Conservation (phyloP, 805 yeast species). For the Spathaspora passalidarum region DNA sequence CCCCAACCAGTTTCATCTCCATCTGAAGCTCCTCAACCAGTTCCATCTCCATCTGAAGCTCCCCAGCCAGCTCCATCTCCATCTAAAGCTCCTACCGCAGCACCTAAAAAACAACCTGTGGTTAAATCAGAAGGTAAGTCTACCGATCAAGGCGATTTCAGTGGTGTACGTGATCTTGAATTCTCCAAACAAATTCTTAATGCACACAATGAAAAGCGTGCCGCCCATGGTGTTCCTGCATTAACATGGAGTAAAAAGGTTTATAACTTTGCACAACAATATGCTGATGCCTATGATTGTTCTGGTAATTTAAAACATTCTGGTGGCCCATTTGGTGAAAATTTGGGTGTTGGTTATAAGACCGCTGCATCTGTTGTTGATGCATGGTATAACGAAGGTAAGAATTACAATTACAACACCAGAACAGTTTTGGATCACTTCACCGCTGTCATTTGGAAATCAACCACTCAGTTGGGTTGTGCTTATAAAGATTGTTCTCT, state of each 20-base stretch:
- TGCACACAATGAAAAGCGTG: conserved; percentile 38
- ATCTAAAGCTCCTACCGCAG: too few species aligned
- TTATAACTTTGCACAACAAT: conserved; percentile 31
- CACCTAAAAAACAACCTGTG: too few species aligned
- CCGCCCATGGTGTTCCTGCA: conserved; percentile 28
- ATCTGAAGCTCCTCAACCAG: too few species aligned
- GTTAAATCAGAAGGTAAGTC: too few species aligned
- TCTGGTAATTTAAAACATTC: conserved; percentile 66
- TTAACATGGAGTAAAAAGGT: conserved; percentile 32
- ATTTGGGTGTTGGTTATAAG: conserved; percentile 67
- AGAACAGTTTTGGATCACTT: conserved; percentile 56
- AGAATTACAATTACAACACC: conserved; percentile 44
- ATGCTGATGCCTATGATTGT: conserved; percentile 58
- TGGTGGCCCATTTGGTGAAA: conserved; percentile 71
- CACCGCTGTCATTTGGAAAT: conserved; percentile 72
- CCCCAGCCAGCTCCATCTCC: too few species aligned
- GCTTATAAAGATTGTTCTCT: conserved; percentile 55
- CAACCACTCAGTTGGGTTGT: conserved; percentile 63
- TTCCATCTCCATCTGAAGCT: too few species aligned
- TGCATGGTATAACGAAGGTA: conserved; percentile 71
- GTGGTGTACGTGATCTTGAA: conserved; percentile 32
- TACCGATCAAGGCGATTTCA: too few species aligned
- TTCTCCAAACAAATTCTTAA: too few species aligned
- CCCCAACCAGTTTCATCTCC: too few species aligned
- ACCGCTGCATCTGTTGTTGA: conserved; percentile 58